Evolutionary conservation across 257 asterid species (phyloP).

Genomic region (Solanum dulcamara): DNA sequence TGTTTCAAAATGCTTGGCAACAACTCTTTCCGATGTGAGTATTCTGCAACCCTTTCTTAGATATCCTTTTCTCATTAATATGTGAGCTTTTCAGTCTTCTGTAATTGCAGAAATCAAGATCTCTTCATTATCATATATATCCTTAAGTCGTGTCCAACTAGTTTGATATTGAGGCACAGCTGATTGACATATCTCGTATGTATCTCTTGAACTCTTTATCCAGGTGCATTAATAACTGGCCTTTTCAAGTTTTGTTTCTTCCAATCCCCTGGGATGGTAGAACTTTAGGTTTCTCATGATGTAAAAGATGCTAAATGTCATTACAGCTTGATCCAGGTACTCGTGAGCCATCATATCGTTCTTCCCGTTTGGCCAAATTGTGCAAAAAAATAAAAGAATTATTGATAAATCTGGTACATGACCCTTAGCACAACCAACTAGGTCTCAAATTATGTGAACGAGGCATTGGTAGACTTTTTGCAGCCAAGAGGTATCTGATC

Average conservation of each 20-base stretch:
- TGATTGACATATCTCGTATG: neutral
- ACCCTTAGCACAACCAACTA: neutral
- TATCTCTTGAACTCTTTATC: neutral
- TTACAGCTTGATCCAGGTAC: neutral
- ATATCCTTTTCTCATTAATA: neutral
- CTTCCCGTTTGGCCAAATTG: neutral
- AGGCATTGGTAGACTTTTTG: neutral
- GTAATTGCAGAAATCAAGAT: neutral
- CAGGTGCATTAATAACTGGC: neutral
- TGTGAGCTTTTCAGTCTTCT: neutral
- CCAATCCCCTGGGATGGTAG: neutral
- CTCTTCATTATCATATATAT: neutral
- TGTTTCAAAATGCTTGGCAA: conserved; percentile 38
- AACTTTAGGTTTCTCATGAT: neutral
- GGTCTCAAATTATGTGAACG: neutral
- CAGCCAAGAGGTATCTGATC: neutral
- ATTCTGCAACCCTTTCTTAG: neutral
- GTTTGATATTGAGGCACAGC: neutral
- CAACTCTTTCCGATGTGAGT: conserved; percentile 54
- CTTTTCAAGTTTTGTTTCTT: neutral
- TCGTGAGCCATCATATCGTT: neutral
- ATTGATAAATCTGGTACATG: neutral
- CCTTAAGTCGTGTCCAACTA: neutral
- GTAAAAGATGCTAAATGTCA: neutral
- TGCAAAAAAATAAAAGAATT: neutral